Percentiles rank a stretch among this genome's conserved stretches.
These are phyloP conservation scores for Herpetospermum pedunculosum DNA, from an alignment of 306 rosid genomes.

Conservation along the genomic window DNA sequence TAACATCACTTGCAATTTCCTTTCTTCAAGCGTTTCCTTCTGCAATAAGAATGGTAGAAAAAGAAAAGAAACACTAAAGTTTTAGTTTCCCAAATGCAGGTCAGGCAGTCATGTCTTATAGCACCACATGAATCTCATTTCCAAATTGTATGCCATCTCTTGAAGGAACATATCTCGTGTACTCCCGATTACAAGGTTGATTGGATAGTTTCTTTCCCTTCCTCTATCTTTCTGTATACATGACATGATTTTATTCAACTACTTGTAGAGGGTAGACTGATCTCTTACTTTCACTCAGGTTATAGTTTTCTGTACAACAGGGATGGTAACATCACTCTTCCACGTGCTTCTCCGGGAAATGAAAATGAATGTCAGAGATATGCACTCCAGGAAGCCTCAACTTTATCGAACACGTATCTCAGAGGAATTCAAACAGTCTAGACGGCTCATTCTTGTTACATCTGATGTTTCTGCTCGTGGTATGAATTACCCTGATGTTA, in stretches of 20 bases:
- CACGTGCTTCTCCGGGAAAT: constrained; percentile 62
- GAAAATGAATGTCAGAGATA: constrained; percentile 89
- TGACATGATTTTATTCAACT: neutral
- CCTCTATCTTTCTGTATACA: neutral
- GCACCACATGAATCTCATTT: constrained; percentile 73
- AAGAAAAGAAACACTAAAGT: neutral
- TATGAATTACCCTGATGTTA: constrained; percentile 90
- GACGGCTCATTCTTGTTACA: constrained; percentile 62
- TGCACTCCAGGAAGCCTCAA: constrained; percentile 88
- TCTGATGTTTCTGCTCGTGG: constrained; percentile 93
- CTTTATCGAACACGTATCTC: constrained; percentile 70
- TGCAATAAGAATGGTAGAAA: neutral
- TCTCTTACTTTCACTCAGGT: constrained; percentile 39
- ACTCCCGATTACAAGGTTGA: constrained; percentile 75
- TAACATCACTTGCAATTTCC: neutral
- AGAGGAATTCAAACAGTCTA: constrained; percentile 78
- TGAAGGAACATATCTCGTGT: constrained; percentile 61
- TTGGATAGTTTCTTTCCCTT: neutral
- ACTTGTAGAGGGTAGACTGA: constrained; percentile 7
- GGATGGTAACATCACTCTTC: constrained; percentile 73
- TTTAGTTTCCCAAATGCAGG: constrained; percentile 33
- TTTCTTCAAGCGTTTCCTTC: neutral
- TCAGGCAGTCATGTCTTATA: constrained; percentile 56
- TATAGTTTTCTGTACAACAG: constrained; percentile 76
- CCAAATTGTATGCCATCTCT: constrained; percentile 53